Base-by-base conservation (phyloP, 805 yeast genomes). In the Lipomyces yamadae region DNA sequence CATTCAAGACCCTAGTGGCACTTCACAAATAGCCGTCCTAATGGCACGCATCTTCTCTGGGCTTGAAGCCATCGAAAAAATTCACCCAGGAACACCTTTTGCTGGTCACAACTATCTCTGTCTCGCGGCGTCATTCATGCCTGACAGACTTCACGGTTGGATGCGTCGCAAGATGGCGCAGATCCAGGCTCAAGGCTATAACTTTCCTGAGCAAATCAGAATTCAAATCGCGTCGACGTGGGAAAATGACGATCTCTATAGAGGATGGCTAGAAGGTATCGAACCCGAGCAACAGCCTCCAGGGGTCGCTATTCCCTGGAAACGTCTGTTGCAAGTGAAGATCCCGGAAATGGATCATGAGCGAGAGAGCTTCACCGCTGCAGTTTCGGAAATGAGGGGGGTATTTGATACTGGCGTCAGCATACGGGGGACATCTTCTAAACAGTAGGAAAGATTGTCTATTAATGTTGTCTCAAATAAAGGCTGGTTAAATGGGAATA, bases 191-290 rank as follows among this genome's bases (percentile, higher is more conserved):
- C 34, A 42, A 32, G 70, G 70, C 13, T 67, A 61, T 42, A 42
- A 63, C 55, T 65, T 67, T 52, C 66, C 70, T 7, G 66, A 67
- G n/a, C 63, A 67, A 52, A 34, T 67, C 42, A 64, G 70, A 2
- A 34, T 58, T 48, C 65, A 65, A n/a, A 35, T 67, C 10, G 70
- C 70, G n/a, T 33, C 56, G 8, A 18, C 48, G 15, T 67, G 70
- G 70, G 42, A 65, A 30, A 59, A 56, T 34, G 42, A 64, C 13
- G 69, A 67, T 30, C 52, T 67, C 10, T 65, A 62, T 50, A 55
- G 65, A 4, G 70, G 68, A 8, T 67, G 70, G 70, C 62, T 67
- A 6, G 69, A 61, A 18, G 70, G 70, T 6, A 39, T 65, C 2
- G 69, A 67, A n/a, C 58, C 63, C 2, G 69, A 59, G 50, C 29